These are phyloP conservation scores for Colletotrichum phormii DNA, from an alignment of 2,329 filamentous ascomycete species.

Conservation along the genomic window DNA sequence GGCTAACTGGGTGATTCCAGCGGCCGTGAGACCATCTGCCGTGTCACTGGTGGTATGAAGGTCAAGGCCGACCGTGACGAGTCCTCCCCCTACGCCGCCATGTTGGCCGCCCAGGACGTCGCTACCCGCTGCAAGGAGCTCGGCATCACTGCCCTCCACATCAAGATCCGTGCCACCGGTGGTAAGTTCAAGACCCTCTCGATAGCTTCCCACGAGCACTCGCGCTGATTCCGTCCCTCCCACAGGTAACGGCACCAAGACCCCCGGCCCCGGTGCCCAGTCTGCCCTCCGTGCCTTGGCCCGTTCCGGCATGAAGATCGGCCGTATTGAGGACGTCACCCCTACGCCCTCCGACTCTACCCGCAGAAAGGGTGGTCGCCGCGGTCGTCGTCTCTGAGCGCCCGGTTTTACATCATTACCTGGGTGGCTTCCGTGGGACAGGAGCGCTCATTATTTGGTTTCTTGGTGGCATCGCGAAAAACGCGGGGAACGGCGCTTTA, in stretches of 20 bases:
- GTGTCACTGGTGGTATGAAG: constrained; percentile 99
- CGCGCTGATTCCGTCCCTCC: not conserved
- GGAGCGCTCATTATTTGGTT: constrained; percentile 59
- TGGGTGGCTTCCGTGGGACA: constrained; percentile 41
- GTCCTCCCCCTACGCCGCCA: constrained; percentile 99
- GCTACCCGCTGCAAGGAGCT: constrained; percentile 84
- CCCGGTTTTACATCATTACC: constrained; percentile 44
- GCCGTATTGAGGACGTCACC: constrained; percentile 99
- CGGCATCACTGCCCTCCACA: constrained; percentile 92
- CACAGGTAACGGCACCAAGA: constrained; percentile 98
- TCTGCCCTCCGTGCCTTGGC: constrained; percentile 98
- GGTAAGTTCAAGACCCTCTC: constrained; percentile 65
- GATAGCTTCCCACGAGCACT: not conserved
- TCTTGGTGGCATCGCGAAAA: constrained; percentile 75
- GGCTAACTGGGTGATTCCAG: constrained; percentile 81
- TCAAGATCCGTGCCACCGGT: constrained; percentile 99
- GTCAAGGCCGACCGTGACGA: constrained; percentile 99
- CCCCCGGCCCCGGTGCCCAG: constrained; percentile 98
- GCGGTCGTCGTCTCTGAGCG: constrained; percentile 99
- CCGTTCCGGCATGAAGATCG: constrained; percentile 99
- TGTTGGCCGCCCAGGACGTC: constrained; percentile 99
- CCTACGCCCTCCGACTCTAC: constrained; percentile 99
- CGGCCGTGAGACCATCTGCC: constrained; percentile 99
- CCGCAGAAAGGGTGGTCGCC: constrained; percentile 99
- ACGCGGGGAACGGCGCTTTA: constrained; percentile 77